Evolutionary conservation across 108 stramenopile species (phyloP).

Genomic region (Skeletonema menzelii): DNA sequence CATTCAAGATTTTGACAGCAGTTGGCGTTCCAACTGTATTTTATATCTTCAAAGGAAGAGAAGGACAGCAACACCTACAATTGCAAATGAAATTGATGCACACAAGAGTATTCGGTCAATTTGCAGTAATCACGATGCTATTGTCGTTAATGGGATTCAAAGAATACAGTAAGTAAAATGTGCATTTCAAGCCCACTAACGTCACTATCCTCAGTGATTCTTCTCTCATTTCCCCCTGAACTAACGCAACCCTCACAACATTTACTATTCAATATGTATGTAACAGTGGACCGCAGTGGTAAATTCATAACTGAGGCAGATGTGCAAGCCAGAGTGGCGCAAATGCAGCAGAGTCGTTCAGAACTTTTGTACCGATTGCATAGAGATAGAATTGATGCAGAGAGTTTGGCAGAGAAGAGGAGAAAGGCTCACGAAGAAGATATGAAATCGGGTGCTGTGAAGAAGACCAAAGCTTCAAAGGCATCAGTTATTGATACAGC

Average conservation of each 20-base stretch:
- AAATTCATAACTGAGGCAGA: constrained; percentile 74
- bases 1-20: constrained; percentile 69
- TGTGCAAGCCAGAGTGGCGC: constrained; percentile 60
- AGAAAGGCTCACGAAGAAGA: constrained; percentile 39
- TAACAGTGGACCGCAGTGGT: constrained; percentile 74
- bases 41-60: constrained; percentile 70
- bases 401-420: constrained; percentile 31
- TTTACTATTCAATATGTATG: too few relatives aligned
- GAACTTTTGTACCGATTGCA: constrained; percentile 57
- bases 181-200: too few relatives aligned
- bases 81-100: constrained; percentile 74
- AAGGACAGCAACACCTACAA: constrained; percentile 68
- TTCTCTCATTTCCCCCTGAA: too few relatives aligned
- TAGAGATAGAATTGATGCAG: constrained; percentile 39
- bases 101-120: constrained; percentile 88
- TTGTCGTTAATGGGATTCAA: constrained; percentile 82
- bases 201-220: too few relatives aligned
- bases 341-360: constrained; percentile 66
- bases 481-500: not conserved
- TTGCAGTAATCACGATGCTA: constrained; percentile 72
- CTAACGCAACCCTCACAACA: too few relatives aligned
- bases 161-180: constrained; percentile 53
- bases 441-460: constrained; percentile 18
- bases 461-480: constrained; percentile 8
- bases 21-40: constrained; percentile 70